Evolutionary conservation across 768 basidiomycete genomes (phyloP).

Genomic region (Sarcodon aspratus): DNA sequence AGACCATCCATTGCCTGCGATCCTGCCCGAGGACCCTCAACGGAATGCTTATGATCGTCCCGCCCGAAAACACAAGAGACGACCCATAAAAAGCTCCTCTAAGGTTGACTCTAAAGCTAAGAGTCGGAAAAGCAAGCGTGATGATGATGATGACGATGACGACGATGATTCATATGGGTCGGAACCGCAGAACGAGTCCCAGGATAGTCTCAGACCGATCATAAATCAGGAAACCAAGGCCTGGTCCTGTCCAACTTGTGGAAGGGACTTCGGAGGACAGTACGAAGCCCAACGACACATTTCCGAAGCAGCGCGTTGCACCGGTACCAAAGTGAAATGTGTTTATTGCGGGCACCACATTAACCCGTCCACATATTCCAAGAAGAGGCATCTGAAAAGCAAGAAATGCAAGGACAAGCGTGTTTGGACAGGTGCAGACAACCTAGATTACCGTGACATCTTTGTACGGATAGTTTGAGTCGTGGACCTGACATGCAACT

Average conservation of each 20-base stretch:
- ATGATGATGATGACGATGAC: constrained; percentile 1
- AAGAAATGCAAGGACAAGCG: not conserved
- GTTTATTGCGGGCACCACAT: not conserved
- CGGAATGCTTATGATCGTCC: too few relatives aligned
- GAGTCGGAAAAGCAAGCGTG: too few relatives aligned
- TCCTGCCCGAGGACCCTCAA: too few relatives aligned
- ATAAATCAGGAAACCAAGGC: not conserved
- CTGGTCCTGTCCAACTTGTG: not conserved
- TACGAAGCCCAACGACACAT: not conserved
- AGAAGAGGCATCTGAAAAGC: not conserved
- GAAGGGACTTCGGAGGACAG: not conserved
- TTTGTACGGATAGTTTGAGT: not conserved
- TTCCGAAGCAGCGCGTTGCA: not conserved
- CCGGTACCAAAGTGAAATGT: not conserved
- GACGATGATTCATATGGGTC: constrained; percentile 7
- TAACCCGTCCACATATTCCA: not conserved
- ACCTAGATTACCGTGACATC: not conserved
- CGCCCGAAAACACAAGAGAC: too few relatives aligned
- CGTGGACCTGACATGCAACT: not conserved
- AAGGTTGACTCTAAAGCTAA: too few relatives aligned
- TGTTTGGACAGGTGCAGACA: not conserved
- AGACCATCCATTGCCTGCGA: too few relatives aligned
- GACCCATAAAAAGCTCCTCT: too few relatives aligned
- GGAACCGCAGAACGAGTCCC: constrained; percentile 1
- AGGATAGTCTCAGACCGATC: not conserved